A percentile compares a stretch with the other conserved stretches of the same genome.
phyloP scores from a whole-genome alignment of 108 stramenopile species.

The Schizochytrium sp. region DNA sequence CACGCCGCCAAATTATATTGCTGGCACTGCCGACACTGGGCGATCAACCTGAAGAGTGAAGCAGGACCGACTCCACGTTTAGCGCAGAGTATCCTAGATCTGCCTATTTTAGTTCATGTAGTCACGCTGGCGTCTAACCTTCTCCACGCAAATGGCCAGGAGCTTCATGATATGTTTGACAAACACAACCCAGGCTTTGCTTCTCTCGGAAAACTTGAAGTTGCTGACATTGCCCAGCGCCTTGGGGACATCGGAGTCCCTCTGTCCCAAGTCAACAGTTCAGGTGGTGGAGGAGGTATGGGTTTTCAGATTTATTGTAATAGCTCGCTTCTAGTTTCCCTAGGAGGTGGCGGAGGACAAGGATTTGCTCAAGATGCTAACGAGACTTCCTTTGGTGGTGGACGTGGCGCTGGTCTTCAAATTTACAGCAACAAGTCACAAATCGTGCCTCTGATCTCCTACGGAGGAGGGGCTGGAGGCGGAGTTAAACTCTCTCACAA shows the following conservation, averaged over 20 bases:
- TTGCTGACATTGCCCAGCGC: neutral
- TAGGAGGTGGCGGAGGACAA: conserved; percentile 52
- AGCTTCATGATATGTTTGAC: neutral
- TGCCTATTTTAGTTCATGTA: conserved; percentile 6
- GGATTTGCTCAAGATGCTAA: neutral
- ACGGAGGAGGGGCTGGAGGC: conserved; percentile 37
- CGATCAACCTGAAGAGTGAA: conserved; percentile 21
- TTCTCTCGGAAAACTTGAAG: neutral
- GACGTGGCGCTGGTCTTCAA: conserved; percentile 28
- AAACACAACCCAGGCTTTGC: neutral
- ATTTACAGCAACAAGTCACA: neutral
- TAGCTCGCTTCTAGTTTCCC: conserved; percentile 3
- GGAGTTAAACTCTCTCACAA: neutral
- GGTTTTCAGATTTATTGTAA: conserved; percentile 31
- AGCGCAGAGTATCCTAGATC: neutral
- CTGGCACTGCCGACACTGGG: conserved; percentile 55
- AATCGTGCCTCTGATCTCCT: neutral
- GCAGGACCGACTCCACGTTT: neutral
- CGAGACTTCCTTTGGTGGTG: conserved; percentile 28
- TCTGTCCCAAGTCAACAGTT: neutral
- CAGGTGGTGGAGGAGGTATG: conserved; percentile 35
- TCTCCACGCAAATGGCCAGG: neutral
- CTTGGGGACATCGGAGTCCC: neutral
- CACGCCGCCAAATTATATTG: neutral
- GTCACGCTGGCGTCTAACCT: neutral